phyloP scores from a whole-genome alignment of 495 filamentous ascomycete species.

The Pseudomonodictys pantanalensis region DNA sequence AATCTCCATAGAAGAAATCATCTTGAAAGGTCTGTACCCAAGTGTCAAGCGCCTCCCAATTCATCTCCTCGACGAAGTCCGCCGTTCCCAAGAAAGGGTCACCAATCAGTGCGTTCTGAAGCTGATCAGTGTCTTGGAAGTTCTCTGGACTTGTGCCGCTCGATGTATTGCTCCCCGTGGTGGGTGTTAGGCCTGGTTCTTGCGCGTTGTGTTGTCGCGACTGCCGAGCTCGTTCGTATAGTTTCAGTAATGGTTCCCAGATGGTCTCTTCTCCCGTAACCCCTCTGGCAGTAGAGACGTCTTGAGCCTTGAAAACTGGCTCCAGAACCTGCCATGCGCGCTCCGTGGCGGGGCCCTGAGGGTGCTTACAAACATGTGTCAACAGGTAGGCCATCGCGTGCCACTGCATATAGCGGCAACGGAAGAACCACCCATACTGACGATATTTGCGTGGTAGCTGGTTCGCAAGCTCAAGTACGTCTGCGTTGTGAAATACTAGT shows the following conservation, averaged over 20 bases:
- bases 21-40: conserved; percentile 8
- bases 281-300: background rate
- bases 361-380: conserved; percentile 8
- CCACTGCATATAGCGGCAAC: conserved; percentile 25
- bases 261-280: background rate
- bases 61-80: conserved; percentile 7
- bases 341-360: conserved; percentile 5
- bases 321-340: conserved; percentile 22
- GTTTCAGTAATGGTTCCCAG: conserved; percentile 8
- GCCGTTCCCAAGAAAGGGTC: conserved; percentile 8
- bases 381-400: conserved; percentile 24
- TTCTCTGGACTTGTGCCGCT: background rate
- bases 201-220: background rate
- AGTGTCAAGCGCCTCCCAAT: conserved; percentile 18
- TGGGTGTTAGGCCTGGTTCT: background rate
- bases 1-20: too few relatives aligned
- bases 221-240: conserved; percentile 3
- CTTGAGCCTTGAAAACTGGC: conserved; percentile 1
- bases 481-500: conserved; percentile 5
- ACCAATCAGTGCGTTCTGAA: background rate
- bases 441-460: conserved; percentile 9
- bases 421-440: conserved; percentile 23
- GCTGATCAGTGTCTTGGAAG: background rate
- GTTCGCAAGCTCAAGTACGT: conserved; percentile 16
- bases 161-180: background rate